Base-by-base conservation (phyloP, 331 rosid genomes). In the Acacia pycnantha region DNA sequence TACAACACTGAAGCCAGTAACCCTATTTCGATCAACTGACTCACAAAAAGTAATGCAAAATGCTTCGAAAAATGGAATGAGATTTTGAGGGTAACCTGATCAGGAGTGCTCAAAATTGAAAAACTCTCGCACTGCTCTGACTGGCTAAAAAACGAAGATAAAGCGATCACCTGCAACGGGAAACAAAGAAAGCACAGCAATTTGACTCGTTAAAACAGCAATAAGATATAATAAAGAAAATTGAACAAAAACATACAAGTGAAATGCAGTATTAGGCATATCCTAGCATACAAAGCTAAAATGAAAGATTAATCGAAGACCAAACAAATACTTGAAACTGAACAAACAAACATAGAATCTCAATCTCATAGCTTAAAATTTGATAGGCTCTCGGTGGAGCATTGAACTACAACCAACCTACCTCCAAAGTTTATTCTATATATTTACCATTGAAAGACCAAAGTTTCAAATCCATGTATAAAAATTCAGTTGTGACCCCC, bases 71-170 rank as follows among this genome's bases (percentile, higher is more conserved):
- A 66, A 27, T 73, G 64, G 37, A 83, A 72, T 48, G 51, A 58
- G 78, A 79, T 27, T n/a, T 74, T 78, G 65, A 77, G 70, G 78
- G 68, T 70, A 82, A 83, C 87, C 86, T 77, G 86, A 46, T 76
- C 81, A 81, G 83, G 84, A 84, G 88, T 51, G 85, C 85, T 82
- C 67, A 79, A 81, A 82, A 81, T 77, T 33, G 59, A 77, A 84
- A 71, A 81, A 84, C 85, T 81, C 69, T 86, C 85, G 53, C 80
- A 83, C 84, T 82, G 82, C 88, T 82, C 84, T 74, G 84, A 80
- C 88, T 26, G 82, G 85, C 74, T 76, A 43, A 83, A 56, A 73
- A 31, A 31, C 59, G 41, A 22, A 59, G 33, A 59, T 56, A 82
- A 26, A 86, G 86, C 83, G 79, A 80, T 73, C 79, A 83, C 84